Evolutionary conservation across 257 asterid species (phyloP).

Genomic region (Scutellaria galericulata): DNA sequence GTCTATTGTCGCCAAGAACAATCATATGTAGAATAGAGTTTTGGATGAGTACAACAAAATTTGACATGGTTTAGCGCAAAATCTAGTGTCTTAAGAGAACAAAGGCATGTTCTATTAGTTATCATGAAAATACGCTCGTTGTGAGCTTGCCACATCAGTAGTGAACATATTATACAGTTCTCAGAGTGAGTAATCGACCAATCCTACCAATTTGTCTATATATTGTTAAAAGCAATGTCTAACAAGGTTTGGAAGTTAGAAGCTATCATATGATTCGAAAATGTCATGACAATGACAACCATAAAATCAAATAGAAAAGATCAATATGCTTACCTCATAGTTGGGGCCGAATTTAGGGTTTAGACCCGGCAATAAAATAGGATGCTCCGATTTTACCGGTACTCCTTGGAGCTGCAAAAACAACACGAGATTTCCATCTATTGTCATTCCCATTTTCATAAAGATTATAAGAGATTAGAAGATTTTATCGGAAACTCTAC

Average conservation of each 20-base stretch:
- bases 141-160: too few species aligned
- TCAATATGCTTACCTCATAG: slow-evolving; percentile 21
- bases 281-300: background rate
- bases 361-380: slow-evolving; percentile 18
- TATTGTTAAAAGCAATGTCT: too few species aligned
- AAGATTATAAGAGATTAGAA: background rate
- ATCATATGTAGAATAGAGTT: too few species aligned
- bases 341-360: slow-evolving; percentile 29
- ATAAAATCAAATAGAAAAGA: background rate
- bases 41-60: too few species aligned
- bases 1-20: too few species aligned
- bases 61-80: too few species aligned
- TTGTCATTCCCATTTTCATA: background rate
- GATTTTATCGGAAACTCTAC: slow-evolving; percentile 24
- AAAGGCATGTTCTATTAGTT: too few species aligned
- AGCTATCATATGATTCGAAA: background rate
- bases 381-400: slow-evolving; percentile 24
- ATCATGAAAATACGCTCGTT: too few species aligned
- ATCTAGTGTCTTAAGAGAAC: too few species aligned
- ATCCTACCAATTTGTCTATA: too few species aligned
- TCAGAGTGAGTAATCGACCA: too few species aligned
- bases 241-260: background rate
- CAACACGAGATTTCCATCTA: background rate
- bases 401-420: slow-evolving; percentile 35
- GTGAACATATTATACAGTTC: too few species aligned